Evolutionary conservation across 2,329 filamentous ascomycete species (phyloP).

Genomic region (Penicillium sp.): DNA sequence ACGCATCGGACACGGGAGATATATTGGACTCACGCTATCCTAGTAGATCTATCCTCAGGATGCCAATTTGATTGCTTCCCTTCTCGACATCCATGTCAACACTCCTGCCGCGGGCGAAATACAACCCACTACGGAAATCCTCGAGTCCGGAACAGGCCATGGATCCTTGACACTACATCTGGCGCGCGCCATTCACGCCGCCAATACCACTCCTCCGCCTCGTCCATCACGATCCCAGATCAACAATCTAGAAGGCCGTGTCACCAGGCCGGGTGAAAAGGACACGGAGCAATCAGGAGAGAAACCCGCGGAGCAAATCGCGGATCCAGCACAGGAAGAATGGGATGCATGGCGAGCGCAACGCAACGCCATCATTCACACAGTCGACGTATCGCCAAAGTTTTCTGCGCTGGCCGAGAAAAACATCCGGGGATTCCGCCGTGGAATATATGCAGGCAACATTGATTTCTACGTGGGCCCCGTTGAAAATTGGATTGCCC

Average conservation of each 20-base stretch:
- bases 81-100: constrained; percentile 69
- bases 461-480: constrained; percentile 72
- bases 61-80: constrained; percentile 69
- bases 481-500: constrained; percentile 61
- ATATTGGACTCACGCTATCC: constrained; percentile 9
- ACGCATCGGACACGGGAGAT: background rate
- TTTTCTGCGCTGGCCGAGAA: constrained; percentile 64
- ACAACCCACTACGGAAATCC: constrained; percentile 62
- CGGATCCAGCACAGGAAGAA: constrained; percentile 29
- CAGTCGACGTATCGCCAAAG: constrained; percentile 62
- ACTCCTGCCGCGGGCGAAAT: constrained; percentile 33
- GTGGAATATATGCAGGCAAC: constrained; percentile 66
- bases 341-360: constrained; percentile 49
- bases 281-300: constrained; percentile 16
- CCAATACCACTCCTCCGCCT: constrained; percentile 56
- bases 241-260: constrained; percentile 27
- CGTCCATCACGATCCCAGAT: constrained; percentile 38
- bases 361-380: constrained; percentile 70
- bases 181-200: constrained; percentile 71
- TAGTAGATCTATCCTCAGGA: constrained; percentile 69
- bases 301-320: constrained; percentile 8
- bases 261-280: constrained; percentile 23
- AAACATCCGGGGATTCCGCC: constrained; percentile 64
- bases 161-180: constrained; percentile 74
- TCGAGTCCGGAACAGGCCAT: constrained; percentile 84